Evolutionary conservation across 2,329 filamentous ascomycete genomes (phyloP), one percentile per base, ranked within the genome.

Genomic region (Tricladium varicosporioides): DNA sequence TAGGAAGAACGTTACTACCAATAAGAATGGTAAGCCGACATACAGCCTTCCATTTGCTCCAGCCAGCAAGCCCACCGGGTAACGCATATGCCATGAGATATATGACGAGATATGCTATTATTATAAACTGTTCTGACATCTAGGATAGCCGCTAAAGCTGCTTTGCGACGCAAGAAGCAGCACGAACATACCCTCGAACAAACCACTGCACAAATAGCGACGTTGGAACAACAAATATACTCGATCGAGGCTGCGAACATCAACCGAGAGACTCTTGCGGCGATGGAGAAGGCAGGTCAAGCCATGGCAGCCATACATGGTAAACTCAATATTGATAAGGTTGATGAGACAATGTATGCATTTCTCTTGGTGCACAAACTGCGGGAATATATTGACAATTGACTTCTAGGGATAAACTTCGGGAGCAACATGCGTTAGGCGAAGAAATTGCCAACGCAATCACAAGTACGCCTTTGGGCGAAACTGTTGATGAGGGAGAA

Each of bases 231-330:
- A 71, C 92, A 99, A 74, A 95, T 97, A 71, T 94, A 94, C 74
- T 88, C 90, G 59, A 97, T 99, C 78, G 94, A 99, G 76, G 91
- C 92, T 48, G 94, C 94, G 60, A 99, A 97, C 73, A 97, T 99
- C 79, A 99, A 99, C 80, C 87, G 93, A 76, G 92, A 97, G 80
- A 99, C 94, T 11, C 80, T 97, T 63, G 84, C 88, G 65, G 93
- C 92, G 7, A 97, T 99, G 92, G 88, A 96, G 83, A 87, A 87
- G 71, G 93, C 94, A 10, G 86, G 90, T 63, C 78, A 86, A 60
- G 94, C 93, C 36, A 97, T 99, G 92, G 88, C 92, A 78, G 80
- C 87, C 63, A 99, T 99, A 67, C 92, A 97, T 72, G 88, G 86
- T 67, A 89, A 89, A 63, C 84, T 97, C 64, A 96, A 91, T 49